phyloP scores from a whole-genome alignment of 805 yeast species.

The Hanseniaspora valbyensis region DNA sequence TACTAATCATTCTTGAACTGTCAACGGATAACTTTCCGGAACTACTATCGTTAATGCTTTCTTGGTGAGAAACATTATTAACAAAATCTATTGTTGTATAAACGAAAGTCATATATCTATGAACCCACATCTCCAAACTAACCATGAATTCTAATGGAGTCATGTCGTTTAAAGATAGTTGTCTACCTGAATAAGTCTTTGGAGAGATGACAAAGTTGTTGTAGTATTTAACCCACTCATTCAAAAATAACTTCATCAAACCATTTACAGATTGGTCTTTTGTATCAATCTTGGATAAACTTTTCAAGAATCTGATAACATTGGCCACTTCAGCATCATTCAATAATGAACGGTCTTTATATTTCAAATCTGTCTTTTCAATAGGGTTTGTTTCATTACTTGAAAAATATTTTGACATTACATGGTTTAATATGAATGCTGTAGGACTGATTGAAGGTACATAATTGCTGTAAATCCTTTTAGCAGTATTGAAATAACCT shows the following conservation, averaged over 20 bases:
- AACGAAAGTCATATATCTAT: conserved; percentile 8
- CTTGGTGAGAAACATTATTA: neutral
- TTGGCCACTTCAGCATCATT: neutral
- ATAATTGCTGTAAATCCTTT: neutral
- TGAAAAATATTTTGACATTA: neutral
- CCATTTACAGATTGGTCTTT: neutral
- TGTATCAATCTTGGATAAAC: neutral
- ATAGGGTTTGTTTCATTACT: neutral
- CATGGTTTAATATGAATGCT: neutral
- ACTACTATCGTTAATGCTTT: neutral
- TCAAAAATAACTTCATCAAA: neutral
- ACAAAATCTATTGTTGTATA: neutral
- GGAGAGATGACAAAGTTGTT: neutral
- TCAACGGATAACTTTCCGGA: neutral
- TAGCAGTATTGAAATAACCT: neutral
- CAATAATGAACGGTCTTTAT: neutral
- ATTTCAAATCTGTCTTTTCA: conserved; percentile 4
- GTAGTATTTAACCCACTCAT: neutral
- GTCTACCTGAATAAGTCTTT: neutral
- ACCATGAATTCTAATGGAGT: conserved; percentile 12
- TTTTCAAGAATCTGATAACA: conserved; percentile 1
- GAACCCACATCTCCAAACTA: conserved; percentile 7
- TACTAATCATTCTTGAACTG: neutral
- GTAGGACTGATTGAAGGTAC: neutral
- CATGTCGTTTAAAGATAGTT: neutral